These are phyloP conservation scores for Pulveroboletus sp. DNA, from an alignment of 768 basidiomycete species.

Conservation along the genomic window DNA sequence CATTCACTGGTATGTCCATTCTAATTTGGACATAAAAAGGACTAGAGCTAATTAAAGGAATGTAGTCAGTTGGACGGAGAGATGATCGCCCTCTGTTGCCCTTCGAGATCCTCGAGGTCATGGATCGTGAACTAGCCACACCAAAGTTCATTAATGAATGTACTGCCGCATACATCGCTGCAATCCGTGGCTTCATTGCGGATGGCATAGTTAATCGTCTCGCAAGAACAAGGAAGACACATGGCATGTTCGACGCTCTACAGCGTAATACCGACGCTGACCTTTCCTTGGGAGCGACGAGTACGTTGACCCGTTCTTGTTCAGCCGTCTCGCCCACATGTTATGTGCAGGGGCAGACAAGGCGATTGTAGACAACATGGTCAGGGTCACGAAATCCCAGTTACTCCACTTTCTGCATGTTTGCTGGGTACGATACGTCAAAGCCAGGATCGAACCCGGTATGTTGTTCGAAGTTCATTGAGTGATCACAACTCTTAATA, in stretches of 20 bases:
- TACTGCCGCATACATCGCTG: conserved; percentile 62
- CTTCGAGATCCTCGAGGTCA: conserved; percentile 76
- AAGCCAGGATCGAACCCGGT: conserved; percentile 96
- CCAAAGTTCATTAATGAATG: conserved; percentile 65
- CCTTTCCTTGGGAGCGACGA: conserved; percentile 66
- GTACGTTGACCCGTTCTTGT: conserved; percentile 36
- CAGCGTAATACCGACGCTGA: conserved; percentile 67
- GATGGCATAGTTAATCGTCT: conserved; percentile 62
- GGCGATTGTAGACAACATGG: conserved; percentile 80
- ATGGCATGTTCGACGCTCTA: conserved; percentile 81
- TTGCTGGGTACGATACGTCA: conserved; percentile 89
- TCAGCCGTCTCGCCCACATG: background rate
- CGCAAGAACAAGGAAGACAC: conserved; percentile 59
- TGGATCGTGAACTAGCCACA: conserved; percentile 56
- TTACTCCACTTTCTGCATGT: conserved; percentile 75
- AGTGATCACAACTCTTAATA: background rate
- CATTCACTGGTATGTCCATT: conserved; percentile 63
- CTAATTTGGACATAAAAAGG: background rate
- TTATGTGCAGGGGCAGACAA: conserved; percentile 51
- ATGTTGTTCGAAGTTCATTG: background rate
- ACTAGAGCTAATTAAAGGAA: conserved; percentile 6
- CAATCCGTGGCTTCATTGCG: conserved; percentile 66
- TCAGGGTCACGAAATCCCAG: conserved; percentile 83
- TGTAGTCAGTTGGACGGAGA: conserved; percentile 59
- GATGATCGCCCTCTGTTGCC: conserved; percentile 69